Evolutionary conservation across 169 alveolate species (phyloP), one percentile per base, ranked within the genome.

Genomic region (Eimeria praecox): DNA sequence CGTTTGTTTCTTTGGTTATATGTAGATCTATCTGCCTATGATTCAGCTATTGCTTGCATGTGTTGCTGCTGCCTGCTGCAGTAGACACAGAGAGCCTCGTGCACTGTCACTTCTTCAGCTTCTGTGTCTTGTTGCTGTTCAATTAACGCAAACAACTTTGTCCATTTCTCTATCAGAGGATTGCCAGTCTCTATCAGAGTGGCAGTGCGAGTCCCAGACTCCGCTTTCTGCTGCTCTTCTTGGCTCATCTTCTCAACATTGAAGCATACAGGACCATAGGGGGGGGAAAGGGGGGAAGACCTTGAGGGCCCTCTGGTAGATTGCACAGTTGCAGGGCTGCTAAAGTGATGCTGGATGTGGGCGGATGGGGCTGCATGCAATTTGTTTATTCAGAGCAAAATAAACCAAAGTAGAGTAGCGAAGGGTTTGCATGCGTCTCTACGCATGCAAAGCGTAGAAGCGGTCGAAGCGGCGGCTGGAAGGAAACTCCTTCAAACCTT

Each of bases 191-290:
- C 10, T 35, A 78, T 46, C 33, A 78, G 46, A 38, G 87, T 10
- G 35, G 87, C 87, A 77, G 35, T 42, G 87, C 59, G 30, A 77
- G 35, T 0, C 62, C 87, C 54, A 59, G 18, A 12, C 33, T 38
- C 87, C 16, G 87, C 87, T 77, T 5, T 30, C 59, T 77, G 87
- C 59, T 77, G 87, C 33, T 77, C 52, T 33, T 35, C 52, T 73
- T 73, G n/a, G 18, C 30, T 73, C 52, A 33, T 73, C 52, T 73
- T 35, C 30, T 69, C n/a, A n/a, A 59, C 1, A 18, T 59, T 9
- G 69, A 59, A 59, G 69, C 3, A 5, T 59, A 20, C 62, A 52
- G 8, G 12, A 14, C 12, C n/a, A 2, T 59, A 59, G 69, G 8
- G n/a, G 69, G 22, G 27, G 22, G n/a, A 20, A 16, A 59, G 69